Evolutionary conservation across 2,329 filamentous ascomycete genomes (phyloP), one percentile per base, ranked within the genome.

Genomic region (Cytospora chrysosperma): DNA sequence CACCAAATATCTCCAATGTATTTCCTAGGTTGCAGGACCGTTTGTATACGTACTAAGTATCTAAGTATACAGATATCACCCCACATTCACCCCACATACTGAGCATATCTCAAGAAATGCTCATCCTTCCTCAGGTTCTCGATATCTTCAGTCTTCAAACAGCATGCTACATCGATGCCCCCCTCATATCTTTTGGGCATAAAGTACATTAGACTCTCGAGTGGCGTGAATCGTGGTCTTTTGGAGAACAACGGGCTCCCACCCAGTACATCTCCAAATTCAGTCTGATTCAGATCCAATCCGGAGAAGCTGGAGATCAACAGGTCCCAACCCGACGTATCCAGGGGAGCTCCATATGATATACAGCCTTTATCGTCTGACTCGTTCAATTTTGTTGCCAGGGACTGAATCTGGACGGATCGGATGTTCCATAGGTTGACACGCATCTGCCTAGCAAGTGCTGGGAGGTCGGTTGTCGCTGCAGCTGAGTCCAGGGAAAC

Each of bases 251-350:
- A 13, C 3, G 64, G 61, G n/a, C 21, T 56, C 13, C 54, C 40
- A 8, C 64, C 61, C 27, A 66, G n/a, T n/a, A 51, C 53, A 7
- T 37, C 19, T 6, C 64, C 61, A 47, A 66, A 66, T 2, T 61
- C 21, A 5, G 53, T 52, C 6, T 59, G 21, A n/a, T 43, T 56
- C 21, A 66, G 40, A 1, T 51, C 57, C 8, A 61, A 49, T 5
- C 57, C 61, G 5, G 53, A 26, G 28, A 62, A 66, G 40, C 61
- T 64, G 4, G 64, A 59, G 6, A 64, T 13, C 34, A 61, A 56
- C 10, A 66, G 40, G 37, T 64, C 57, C 28, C 59, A 56, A 10
- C 37, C 62, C 7, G 37, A 40, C 27, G 58, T 53, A 15, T 66
- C 52, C 19, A 66, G 9, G 10, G 47, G 3, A 8, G 57, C 34